A percentile compares a stretch with the other conserved stretches of the same genome.
Conservation (phyloP, 2,329 filamentous ascomycete genomes). For the Clarireedia sp. region DNA sequence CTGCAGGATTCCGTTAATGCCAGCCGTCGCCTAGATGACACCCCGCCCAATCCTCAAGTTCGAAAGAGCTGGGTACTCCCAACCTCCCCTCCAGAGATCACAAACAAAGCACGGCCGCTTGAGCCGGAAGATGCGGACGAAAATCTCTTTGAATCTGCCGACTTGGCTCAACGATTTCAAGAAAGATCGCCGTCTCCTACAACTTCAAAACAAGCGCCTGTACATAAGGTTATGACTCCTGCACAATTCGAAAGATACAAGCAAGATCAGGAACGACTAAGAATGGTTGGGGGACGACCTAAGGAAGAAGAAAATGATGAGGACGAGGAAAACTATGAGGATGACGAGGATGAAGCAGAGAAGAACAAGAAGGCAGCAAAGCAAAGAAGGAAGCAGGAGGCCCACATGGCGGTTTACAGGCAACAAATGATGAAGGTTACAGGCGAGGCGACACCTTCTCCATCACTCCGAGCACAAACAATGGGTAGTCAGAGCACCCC, state of each 20-base stretch:
- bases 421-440: slow-evolving; percentile 98
- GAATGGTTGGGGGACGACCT: slow-evolving; percentile 37
- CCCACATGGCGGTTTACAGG: slow-evolving; percentile 80
- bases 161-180: slow-evolving; percentile 24
- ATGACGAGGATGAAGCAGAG: slow-evolving; percentile 73
- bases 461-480: slow-evolving; percentile 41
- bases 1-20: slow-evolving; percentile 28
- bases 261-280: slow-evolving; percentile 59
- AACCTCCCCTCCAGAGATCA: slow-evolving; percentile 10
- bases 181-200: slow-evolving; percentile 17
- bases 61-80: slow-evolving; percentile 26
- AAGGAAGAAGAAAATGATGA: slow-evolving; percentile 53
- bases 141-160: slow-evolving; percentile 23
- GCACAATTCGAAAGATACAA: slow-evolving; percentile 78
- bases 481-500: slow-evolving; percentile 55
- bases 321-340: slow-evolving; percentile 53
- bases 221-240: slow-evolving; percentile 81
- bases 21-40: slow-evolving; percentile 23
- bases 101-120: slow-evolving; percentile 21
- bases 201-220: slow-evolving; percentile 29
- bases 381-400: slow-evolving; percentile 80
- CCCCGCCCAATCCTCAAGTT: slow-evolving; percentile 15
- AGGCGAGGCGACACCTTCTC: slow-evolving; percentile 53
- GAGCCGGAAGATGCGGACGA: slow-evolving; percentile 23
- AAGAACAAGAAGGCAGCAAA: slow-evolving; percentile 64